Base-by-base conservation (phyloP, 495 filamentous ascomycete genomes). In the Podospora comata region DNA sequence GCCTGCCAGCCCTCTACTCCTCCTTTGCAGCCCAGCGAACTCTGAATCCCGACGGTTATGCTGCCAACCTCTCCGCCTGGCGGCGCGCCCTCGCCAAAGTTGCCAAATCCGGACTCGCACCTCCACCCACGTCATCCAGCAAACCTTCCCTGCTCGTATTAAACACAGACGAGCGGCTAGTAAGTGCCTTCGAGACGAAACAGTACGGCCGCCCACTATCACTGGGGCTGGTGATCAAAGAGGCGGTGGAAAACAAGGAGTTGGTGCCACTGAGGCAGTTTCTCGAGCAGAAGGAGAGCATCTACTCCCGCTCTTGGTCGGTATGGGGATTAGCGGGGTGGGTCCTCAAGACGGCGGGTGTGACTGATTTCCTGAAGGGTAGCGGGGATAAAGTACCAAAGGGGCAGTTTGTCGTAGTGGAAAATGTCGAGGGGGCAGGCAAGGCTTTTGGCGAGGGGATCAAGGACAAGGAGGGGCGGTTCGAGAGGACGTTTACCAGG, bases 1-100 rank as follows among this genome's bases (percentile, higher is more conserved):
- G 95, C 55, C 88, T 97, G 4, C 90, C 93, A 5, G 94, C 94
- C 16, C 87, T 99, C 63, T 99, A 97, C 80, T 97, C 94, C 66
- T 96, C 98, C 77, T 98, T 99, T 78, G 81, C 86, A 4, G 76
- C 84, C 48, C 93, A 94, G 69, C 86, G 85, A 68, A 87, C 86
- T 65, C 89, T 90, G 39, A 99, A 99, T 75, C 93, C 94, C 0
- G 93, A 96, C 73, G 94, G 93, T 69, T 99, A 93, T 80, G 79
- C 84, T 32, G 91, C 94, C 62, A 98, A 99, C 76, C 78, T 94
- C 55, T 80, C 85, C 16, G 92, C 94, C 56, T 99, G 95, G 95
- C 87, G 89, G 73, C 83, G 85, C 30, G 94, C 86, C 1, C 84
- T 99, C 27, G 82, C 86, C 20, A 79, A 82, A 57, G 91, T 94